phyloP scores from a whole-genome alignment of 2,329 filamentous ascomycete genomes.

The Monilinia fructicola region DNA sequence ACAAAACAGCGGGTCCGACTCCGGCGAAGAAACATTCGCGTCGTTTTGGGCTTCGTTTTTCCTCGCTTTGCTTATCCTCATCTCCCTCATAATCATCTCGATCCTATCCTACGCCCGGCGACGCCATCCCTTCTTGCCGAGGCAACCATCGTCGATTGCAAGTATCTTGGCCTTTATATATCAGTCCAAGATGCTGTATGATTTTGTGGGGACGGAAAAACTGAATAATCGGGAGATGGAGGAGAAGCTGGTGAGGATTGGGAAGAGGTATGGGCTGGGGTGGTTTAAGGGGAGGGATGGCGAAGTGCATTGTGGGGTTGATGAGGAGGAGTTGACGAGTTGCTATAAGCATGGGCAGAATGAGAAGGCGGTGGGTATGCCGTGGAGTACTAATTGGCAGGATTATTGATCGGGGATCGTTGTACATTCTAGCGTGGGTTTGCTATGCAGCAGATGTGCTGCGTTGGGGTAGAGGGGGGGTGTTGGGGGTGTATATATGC shows the following conservation, averaged over 20 bases:
- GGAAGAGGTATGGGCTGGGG: conserved; percentile 71
- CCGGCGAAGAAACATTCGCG: conserved; percentile 58
- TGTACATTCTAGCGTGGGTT: background rate
- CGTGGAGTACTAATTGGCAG: conserved; percentile 38
- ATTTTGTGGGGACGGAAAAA: conserved; percentile 67
- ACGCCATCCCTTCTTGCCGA: conserved; percentile 69
- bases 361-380: conserved; percentile 37
- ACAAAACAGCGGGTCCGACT: conserved; percentile 34
- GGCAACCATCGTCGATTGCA: conserved; percentile 71
- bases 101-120: conserved; percentile 60
- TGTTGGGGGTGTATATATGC: no score
- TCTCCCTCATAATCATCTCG: conserved; percentile 56
- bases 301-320: conserved; percentile 72
- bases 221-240: conserved; percentile 60
- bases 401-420: conserved; percentile 28
- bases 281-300: conserved; percentile 76
- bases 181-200: conserved; percentile 75
- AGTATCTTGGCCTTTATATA: conserved; percentile 75
- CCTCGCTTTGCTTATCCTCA: conserved; percentile 62
- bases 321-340: conserved; percentile 69
- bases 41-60: conserved; percentile 68
- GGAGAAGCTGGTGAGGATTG: conserved; percentile 55
- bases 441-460: no score
- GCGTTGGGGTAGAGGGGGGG: no score
- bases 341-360: conserved; percentile 58